These are phyloP conservation scores for Metschnikowia koreensis DNA, from an alignment of 805 yeast genomes.

Conservation along the genomic window DNA sequence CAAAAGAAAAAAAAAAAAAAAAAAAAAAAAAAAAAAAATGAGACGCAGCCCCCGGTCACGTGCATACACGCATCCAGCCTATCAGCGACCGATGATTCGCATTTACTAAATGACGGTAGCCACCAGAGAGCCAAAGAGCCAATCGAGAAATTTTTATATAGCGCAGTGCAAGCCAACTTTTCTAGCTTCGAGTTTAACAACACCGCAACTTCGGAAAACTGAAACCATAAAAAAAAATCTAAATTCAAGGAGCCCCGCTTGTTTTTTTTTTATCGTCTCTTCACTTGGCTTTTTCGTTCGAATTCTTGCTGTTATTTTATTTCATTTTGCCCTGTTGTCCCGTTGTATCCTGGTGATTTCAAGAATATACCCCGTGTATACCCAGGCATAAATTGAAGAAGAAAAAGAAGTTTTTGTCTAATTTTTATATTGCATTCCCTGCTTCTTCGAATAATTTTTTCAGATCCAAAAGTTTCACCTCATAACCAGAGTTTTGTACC, in stretches of 20 bases:
- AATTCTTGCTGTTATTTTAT: too few relatives aligned
- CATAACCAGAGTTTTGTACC: too few relatives aligned
- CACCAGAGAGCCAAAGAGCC: not conserved
- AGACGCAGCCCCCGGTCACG: not conserved
- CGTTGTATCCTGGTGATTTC: not conserved
- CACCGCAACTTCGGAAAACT: not conserved
- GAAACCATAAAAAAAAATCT: too few relatives aligned
- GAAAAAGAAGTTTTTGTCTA: not conserved
- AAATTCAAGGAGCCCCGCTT: not conserved
- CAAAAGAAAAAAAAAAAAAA: not conserved
- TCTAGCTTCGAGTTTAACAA: not conserved
- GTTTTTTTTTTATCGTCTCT: not conserved
- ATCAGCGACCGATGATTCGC: constrained; percentile 21
- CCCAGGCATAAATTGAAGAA: not conserved
- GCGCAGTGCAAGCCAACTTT: not conserved
- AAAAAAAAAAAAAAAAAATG: not conserved
- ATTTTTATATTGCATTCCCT: not conserved
- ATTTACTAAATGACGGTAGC: constrained; percentile 15
- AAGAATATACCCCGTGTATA: not conserved
- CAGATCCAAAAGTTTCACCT: not conserved
- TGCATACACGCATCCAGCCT: constrained; percentile 19
- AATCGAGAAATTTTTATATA: constrained; percentile 10
- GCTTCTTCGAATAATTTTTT: not conserved
- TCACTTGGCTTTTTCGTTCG: not conserved
- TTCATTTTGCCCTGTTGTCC: not conserved